Base-by-base conservation (phyloP, 1,284 basidiomycete genomes). In the Caloboletus firmus region DNA sequence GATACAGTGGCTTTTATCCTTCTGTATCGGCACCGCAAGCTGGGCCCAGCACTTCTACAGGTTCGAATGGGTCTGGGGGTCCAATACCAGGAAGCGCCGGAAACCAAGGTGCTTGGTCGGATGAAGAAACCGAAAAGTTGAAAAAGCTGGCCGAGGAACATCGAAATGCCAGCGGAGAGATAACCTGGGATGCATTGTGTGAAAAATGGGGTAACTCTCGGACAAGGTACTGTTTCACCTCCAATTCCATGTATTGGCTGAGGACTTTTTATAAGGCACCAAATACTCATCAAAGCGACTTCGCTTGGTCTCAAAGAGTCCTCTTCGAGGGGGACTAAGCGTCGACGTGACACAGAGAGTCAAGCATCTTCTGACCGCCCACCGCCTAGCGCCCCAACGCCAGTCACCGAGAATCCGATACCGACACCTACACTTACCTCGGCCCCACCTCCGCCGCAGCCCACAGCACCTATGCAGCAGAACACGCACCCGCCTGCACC, bases 211-310 rank as follows among this genome's bases (percentile, higher is more conserved):
- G 88, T 5, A 79, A 79, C 56, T 80, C 79, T 42, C 76, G 89
- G 49, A 83, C 89, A 51, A 82, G 85, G 88, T 87, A 57, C 39
- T 28, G 22, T 43, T 54, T 45, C 37, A 43, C 22, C 28, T 40
- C n/a, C 4, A 4, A 37, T 59, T 50, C 44, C 32, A 37, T 39
- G 20, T 32, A 20, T 50, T 45, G 20, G 17, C 54, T 68, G 49
- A 67, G 47, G 28, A 17, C 35, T 13, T 47, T 50, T 18, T 28
- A 8, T 28, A 60, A 90, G 87, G 62, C 87, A 89, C 62, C 88
- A 91, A 68, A 89, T 91, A 49, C 72, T 90, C 31, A 79, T 89
- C 58, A 89, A 89, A 67, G 89, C 88, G 4, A 89, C 85, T 1
- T 74, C 79, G n/a, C 69, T 91, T 26, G 84, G 85, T 6, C 72